Conservation (phyloP, 805 yeast genomes). For the Yamadazyma takamatsuzukensis region DNA sequence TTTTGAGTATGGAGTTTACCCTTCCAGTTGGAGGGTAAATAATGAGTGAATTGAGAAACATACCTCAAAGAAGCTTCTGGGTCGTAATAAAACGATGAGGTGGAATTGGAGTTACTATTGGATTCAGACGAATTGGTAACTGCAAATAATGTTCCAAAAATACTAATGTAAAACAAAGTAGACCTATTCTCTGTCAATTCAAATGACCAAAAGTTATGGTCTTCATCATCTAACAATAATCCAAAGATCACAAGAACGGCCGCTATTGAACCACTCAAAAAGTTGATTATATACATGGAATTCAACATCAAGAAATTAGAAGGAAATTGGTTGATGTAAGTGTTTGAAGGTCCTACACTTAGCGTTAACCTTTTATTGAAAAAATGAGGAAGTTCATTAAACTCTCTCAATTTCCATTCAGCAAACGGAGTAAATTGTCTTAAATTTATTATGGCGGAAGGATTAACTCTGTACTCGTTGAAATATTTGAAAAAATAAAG, state of each 20-base stretch:
- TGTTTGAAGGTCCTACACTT: slow-evolving; percentile 75
- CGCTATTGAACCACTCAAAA: slow-evolving; percentile 83
- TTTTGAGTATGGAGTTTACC: slow-evolving; percentile 78
- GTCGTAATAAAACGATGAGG: slow-evolving; percentile 61
- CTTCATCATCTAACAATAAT: slow-evolving; percentile 79
- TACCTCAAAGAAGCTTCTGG: slow-evolving; percentile 84
- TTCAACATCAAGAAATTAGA: slow-evolving; percentile 52
- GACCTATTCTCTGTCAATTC: slow-evolving; percentile 81
- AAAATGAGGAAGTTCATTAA: slow-evolving; percentile 87
- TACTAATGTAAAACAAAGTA: slow-evolving; percentile 80
- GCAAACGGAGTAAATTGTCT: slow-evolving; percentile 93
- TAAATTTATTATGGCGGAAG: slow-evolving; percentile 63
- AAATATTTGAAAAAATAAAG: slow-evolving; percentile 87
- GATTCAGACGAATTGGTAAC: slow-evolving; percentile 47
- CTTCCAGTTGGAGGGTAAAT: slow-evolving; percentile 83
- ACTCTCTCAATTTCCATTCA: slow-evolving; percentile 92
- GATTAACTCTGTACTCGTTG: slow-evolving; percentile 87
- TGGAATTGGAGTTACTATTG: slow-evolving; percentile 11
- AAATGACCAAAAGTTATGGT: slow-evolving; percentile 72
- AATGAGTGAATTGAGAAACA: slow-evolving; percentile 86
- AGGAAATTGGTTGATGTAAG: slow-evolving; percentile 89
- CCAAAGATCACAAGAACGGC: slow-evolving; percentile 70
- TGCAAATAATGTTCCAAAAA: slow-evolving; percentile 88
- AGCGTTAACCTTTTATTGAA: slow-evolving; percentile 75
- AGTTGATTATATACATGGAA: slow-evolving; percentile 40